Evolutionary conservation across 176 grass and related monocot genomes (phyloP).

Genomic region (Hordeum vulgare): DNA sequence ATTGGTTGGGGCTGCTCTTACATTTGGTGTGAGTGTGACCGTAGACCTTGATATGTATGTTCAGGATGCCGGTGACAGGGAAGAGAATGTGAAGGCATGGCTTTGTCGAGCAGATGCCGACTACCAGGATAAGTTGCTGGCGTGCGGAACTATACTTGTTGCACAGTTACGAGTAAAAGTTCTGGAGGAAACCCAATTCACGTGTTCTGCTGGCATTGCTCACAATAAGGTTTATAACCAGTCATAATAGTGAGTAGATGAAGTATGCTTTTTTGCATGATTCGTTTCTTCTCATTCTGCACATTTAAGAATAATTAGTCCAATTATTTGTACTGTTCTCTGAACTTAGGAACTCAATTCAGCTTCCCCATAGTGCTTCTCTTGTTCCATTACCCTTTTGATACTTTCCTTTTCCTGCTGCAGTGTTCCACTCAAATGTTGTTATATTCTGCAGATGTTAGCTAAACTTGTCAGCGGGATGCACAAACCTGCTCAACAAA

Average conservation of each 20-base stretch:
- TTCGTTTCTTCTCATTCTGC: neutral
- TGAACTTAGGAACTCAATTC: neutral
- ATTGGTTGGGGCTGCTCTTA: neutral
- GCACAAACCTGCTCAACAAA: slow-evolving; percentile 98
- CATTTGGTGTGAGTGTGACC: neutral
- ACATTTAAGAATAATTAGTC: neutral
- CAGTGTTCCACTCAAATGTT: slow-evolving; percentile 17
- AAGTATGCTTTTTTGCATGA: neutral
- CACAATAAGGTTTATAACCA: slow-evolving; percentile 81
- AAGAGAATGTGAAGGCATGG: slow-evolving; percentile 66
- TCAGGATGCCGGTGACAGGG: slow-evolving; percentile 44
- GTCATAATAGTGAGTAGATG: slow-evolving; percentile 27
- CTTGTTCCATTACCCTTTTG: neutral
- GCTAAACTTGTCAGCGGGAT: slow-evolving; percentile 93
- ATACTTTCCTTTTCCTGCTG: slow-evolving; percentile 9
- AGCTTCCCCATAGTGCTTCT: neutral
- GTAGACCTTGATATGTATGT: neutral
- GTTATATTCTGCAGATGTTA: slow-evolving; percentile 63
- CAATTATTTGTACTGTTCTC: neutral
- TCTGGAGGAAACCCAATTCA: slow-evolving; percentile 78
- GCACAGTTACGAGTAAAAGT: slow-evolving; percentile 66
- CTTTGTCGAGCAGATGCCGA: slow-evolving; percentile 51
- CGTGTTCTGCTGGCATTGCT: slow-evolving; percentile 90
- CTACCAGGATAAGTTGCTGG: slow-evolving; percentile 69
- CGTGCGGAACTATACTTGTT: slow-evolving; percentile 87